phyloP scores from a whole-genome alignment of 2,329 filamentous ascomycete species.

The Exophiala sideris region DNA sequence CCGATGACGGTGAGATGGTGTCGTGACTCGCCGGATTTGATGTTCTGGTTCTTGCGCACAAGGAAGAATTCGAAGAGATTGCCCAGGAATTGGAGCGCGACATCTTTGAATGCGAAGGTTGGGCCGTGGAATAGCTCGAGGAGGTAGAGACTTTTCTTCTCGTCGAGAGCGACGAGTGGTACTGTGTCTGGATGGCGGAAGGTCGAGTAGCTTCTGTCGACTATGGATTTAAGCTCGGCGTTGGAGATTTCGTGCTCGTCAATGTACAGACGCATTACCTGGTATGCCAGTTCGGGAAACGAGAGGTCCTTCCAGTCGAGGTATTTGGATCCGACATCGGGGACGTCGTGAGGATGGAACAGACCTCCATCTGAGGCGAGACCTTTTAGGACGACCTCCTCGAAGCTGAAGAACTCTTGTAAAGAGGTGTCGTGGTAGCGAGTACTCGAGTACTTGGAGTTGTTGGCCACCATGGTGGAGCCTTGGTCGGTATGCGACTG shows the following conservation, averaged over 20 bases:
- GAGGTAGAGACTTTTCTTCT: conserved; percentile 69
- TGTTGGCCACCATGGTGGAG: conserved; percentile 16
- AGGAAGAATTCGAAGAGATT: conserved; percentile 67
- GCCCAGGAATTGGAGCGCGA: conserved; percentile 89
- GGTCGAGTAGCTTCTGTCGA: conserved; percentile 80
- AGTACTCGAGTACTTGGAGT: conserved; percentile 23
- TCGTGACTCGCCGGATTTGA: conserved; percentile 51
- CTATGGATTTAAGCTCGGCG: conserved; percentile 75
- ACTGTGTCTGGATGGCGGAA: conserved; percentile 78
- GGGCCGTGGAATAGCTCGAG: conserved; percentile 96
- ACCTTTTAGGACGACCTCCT: conserved; percentile 85
- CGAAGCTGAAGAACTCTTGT: conserved; percentile 70
- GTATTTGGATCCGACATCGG: conserved; percentile 61
- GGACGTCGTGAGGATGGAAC: conserved; percentile 82
- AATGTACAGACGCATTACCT: conserved; percentile 85
- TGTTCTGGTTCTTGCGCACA: conserved; percentile 41
- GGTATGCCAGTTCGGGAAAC: conserved; percentile 76
- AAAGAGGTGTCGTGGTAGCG: conserved; percentile 17
- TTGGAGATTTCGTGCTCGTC: conserved; percentile 76
- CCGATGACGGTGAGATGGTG: conserved; percentile 84
- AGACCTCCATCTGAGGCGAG: conserved; percentile 82
- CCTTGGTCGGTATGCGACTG: background rate
- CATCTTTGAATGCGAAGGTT: conserved; percentile 94
- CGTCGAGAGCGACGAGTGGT: conserved; percentile 73
- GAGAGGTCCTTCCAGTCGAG: conserved; percentile 73